Percentiles rank a stretch among this genome's conserved stretches.
phyloP scores from a whole-genome alignment of 768 basidiomycete genomes.

The Amanita subjunquillea region DNA sequence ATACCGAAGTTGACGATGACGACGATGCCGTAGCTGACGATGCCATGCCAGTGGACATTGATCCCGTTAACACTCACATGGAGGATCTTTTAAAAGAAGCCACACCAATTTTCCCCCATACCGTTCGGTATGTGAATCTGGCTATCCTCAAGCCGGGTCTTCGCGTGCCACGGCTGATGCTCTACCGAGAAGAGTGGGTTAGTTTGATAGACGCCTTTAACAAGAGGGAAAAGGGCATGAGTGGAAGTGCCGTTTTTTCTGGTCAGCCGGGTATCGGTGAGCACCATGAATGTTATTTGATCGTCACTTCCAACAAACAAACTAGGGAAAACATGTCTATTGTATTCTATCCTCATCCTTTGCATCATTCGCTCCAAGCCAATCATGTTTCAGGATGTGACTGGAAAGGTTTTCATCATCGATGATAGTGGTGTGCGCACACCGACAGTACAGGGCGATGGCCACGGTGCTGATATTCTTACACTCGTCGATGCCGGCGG shows the following conservation, averaged over 20 bases:
- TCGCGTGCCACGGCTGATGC: constrained; percentile 7
- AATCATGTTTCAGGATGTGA: constrained; percentile 6
- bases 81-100: not conserved
- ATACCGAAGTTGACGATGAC: no score
- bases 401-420: constrained; percentile 5
- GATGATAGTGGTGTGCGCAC: not conserved
- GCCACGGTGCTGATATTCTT: not conserved
- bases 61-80: not conserved
- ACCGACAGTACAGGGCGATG: not conserved
- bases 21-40: not conserved
- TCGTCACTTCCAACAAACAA: not conserved
- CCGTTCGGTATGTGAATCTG: constrained; percentile 9
- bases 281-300: not conserved
- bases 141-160: constrained; percentile 2
- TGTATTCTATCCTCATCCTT: constrained; percentile 8
- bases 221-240: not conserved
- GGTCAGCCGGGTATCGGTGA: constrained; percentile 9
- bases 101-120: constrained; percentile 6
- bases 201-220: constrained; percentile 5
- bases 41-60: not conserved
- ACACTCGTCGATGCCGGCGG: constrained; percentile 6
- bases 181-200: constrained; percentile 7
- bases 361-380: constrained; percentile 6
- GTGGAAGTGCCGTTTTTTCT: constrained; percentile 5
- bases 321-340: constrained; percentile 4